Conservation (phyloP, 345 rosid genomes). For the Acer yangbiense region DNA sequence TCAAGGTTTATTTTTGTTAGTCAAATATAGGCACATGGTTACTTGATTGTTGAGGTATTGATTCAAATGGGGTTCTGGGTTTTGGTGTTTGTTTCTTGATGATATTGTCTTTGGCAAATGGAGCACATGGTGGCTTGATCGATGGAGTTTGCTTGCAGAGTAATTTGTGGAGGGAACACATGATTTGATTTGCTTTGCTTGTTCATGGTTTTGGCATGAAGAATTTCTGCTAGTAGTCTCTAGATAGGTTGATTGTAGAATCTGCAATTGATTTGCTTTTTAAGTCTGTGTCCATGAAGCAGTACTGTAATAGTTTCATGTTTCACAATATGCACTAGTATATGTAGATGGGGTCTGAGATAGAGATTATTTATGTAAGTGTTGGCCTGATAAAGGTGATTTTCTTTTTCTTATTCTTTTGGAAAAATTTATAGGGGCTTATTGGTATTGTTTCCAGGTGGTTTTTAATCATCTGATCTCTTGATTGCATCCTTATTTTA, state of each 20-base stretch:
- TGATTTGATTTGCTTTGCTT: slow-evolving; percentile 22
- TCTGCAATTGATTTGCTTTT: neutral
- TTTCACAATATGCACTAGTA: neutral
- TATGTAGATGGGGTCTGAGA: neutral
- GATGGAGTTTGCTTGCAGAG: slow-evolving; percentile 23
- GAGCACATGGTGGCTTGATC: slow-evolving; percentile 23
- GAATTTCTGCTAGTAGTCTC: slow-evolving; percentile 1
- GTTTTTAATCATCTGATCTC: neutral
- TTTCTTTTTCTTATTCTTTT: too few relatives aligned
- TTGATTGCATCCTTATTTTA: neutral
- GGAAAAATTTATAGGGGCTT: neutral
- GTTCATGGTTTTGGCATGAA: neutral
- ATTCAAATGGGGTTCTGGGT: neutral
- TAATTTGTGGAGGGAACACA: slow-evolving; percentile 23
- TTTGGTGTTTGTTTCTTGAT: slow-evolving; percentile 2
- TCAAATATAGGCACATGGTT: slow-evolving; percentile 25
- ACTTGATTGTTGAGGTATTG: slow-evolving; percentile 15
- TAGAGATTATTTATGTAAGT: neutral
- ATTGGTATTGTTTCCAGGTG: neutral
- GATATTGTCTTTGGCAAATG: slow-evolving; percentile 16
- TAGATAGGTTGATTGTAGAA: neutral
- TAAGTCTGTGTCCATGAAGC: neutral
- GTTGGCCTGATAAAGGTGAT: neutral
- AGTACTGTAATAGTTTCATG: neutral
- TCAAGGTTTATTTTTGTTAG: slow-evolving; percentile 10